Evolutionary conservation across 371 early-diverging fungal genomes (phyloP).

Genomic region (Rhizopus sp.): DNA sequence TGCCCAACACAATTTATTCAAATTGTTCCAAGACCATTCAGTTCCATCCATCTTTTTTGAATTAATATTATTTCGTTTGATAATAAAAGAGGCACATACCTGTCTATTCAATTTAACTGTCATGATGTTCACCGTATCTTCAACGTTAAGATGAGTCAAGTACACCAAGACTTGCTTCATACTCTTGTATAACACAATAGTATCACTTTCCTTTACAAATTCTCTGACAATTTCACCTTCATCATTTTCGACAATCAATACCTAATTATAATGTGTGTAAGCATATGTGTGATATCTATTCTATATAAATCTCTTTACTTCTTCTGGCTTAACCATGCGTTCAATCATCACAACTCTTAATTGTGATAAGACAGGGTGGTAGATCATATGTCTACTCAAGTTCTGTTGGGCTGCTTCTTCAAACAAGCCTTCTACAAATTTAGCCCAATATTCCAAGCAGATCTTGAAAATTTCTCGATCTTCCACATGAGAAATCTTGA

Average conservation of each 20-base stretch:
- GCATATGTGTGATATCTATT: not conserved
- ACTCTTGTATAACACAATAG: conserved; percentile 96
- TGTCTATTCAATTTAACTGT: conserved; percentile 86
- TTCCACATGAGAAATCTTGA: conserved; percentile 87
- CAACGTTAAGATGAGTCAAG: conserved; percentile 92
- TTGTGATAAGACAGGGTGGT: conserved; percentile 77
- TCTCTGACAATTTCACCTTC: conserved; percentile 99
- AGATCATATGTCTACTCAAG: conserved; percentile 43
- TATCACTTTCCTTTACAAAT: conserved; percentile 97
- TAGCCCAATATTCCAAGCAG: conserved; percentile 96
- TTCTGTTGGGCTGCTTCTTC: conserved; percentile 75
- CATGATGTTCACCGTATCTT: conserved; percentile 95
- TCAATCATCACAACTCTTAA: conserved; percentile 94
- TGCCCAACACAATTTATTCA: conserved; percentile 99
- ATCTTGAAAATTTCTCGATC: conserved; percentile 98
- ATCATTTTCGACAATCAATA: conserved; percentile 99
- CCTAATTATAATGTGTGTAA: conserved; percentile 38
- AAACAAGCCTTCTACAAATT: conserved; percentile 85
- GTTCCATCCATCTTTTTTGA: conserved; percentile 77
- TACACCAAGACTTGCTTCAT: conserved; percentile 98
- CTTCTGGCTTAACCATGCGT: conserved; percentile 97
- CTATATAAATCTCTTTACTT: conserved; percentile 52
- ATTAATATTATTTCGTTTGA: not conserved
- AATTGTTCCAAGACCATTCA: conserved; percentile 95
- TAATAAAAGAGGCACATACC: conserved; percentile 41